Evolutionary conservation across 2,329 filamentous ascomycete species (phyloP).

Genomic region (Fulvia fulva): DNA sequence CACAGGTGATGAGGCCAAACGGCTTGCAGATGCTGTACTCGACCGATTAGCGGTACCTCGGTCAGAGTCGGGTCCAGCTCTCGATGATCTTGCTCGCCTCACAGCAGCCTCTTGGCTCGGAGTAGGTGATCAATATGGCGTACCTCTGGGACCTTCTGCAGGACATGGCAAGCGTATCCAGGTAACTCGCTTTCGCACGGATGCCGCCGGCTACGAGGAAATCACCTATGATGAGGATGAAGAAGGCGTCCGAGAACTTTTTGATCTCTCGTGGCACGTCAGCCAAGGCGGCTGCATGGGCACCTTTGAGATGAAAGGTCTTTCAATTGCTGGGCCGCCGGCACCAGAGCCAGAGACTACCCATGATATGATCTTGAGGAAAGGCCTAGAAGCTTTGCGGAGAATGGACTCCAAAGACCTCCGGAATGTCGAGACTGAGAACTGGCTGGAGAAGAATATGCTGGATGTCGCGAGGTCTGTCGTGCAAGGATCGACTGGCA

Average conservation of each 20-base stretch:
- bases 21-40: conserved; percentile 44
- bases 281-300: conserved; percentile 41
- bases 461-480: conserved; percentile 17
- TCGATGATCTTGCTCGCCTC: conserved; percentile 36
- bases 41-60: conserved; percentile 35
- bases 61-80: conserved; percentile 31
- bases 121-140: conserved; percentile 28
- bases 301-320: conserved; percentile 41
- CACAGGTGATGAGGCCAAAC: conserved; percentile 45
- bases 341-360: conserved; percentile 2
- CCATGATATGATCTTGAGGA: conserved; percentile 25
- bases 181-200: conserved; percentile 40
- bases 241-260: conserved; percentile 41
- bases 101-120: conserved; percentile 44
- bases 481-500: conserved; percentile 4
- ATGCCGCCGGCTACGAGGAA: conserved; percentile 32
- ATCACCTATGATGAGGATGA: conserved; percentile 36
- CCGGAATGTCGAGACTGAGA: conserved; percentile 12
- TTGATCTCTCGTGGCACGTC: conserved; percentile 43
- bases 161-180: conserved; percentile 36
- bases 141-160: conserved; percentile 36
- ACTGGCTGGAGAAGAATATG: conserved; percentile 20
- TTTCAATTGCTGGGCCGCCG: conserved; percentile 23
- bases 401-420: conserved; percentile 12
- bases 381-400: conserved; percentile 15